Evolutionary conservation across 352 stramenopile genomes (phyloP).

Genomic region (Phytophthora hibernalis): DNA sequence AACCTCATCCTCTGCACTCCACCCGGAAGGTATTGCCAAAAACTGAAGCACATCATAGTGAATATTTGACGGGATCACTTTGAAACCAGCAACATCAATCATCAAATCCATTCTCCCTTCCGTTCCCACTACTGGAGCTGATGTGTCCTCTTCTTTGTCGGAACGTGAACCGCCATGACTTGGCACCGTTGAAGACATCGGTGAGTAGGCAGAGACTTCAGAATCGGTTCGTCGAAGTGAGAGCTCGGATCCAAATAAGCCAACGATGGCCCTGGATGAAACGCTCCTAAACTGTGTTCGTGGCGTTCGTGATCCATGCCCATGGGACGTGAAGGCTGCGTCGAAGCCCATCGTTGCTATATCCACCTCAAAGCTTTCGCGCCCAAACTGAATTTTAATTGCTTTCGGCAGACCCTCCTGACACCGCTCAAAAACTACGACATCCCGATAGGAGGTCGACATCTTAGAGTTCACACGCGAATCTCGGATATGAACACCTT

Average conservation of each 20-base stretch:
- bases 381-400: slow-evolving; percentile 68
- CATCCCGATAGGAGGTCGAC: slow-evolving; percentile 70
- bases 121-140: slow-evolving; percentile 18
- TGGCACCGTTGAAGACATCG: slow-evolving; percentile 36
- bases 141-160: slow-evolving; percentile 27
- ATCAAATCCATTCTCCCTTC: slow-evolving; percentile 70
- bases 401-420: slow-evolving; percentile 54
- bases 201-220: slow-evolving; percentile 39
- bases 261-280: slow-evolving; percentile 47
- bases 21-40: slow-evolving; percentile 46
- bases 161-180: slow-evolving; percentile 19
- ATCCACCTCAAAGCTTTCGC: slow-evolving; percentile 53
- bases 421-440: slow-evolving; percentile 71
- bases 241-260: slow-evolving; percentile 46
- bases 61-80: slow-evolving; percentile 85
- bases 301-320: slow-evolving; percentile 28
- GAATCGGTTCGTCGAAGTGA: slow-evolving; percentile 44
- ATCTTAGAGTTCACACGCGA: slow-evolving; percentile 65
- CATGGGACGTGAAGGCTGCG: slow-evolving; percentile 40
- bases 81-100: slow-evolving; percentile 78
- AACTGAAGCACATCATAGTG: slow-evolving; percentile 82
- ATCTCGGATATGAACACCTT: slow-evolving; percentile 72
- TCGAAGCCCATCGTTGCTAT: slow-evolving; percentile 53
- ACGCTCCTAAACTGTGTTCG: slow-evolving; percentile 48
- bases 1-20: slow-evolving; percentile 31